Evolutionary conservation across 306 rosid genomes (phyloP), one percentile per base, ranked within the genome.

Genomic region (Clitoria ternatea): DNA sequence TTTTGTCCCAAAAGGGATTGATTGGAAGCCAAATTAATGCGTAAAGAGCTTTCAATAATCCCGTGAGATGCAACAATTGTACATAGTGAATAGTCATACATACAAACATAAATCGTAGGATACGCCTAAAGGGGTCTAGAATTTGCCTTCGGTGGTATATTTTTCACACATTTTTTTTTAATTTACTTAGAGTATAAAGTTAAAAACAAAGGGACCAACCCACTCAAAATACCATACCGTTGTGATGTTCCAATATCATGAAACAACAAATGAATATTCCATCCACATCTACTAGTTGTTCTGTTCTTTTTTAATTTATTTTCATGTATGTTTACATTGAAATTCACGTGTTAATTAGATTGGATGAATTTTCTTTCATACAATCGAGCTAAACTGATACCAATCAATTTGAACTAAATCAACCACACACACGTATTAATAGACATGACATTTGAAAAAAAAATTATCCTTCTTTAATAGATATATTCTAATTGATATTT

Each of bases 11-110:
- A n/a, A n/a, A n/a, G n/a, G n/a, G n/a, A n/a, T n/a, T n/a, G n/a
- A 47, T 13, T 73, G 66, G 85, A 61, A 75, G 37, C 67, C 30
- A 71, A 67, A n/a, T n/a, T n/a, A n/a, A 71, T 13, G 83, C 68
- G 70, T 74, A 60, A 63, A 81, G 84, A n/a, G 73, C 72, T 61
- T 74, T 49, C 33, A 9, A 50, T 23, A 35, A 50, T 77, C 70
- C 24, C 15, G 2, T 4, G 37, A 72, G 7, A 2, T 37, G 63
- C 23, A 57, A 44, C 64, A 39, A 1, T 45, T 69, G 70, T 68
- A 60, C 55, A 65, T 62, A 64, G 45, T 14, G 3, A 6, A 50
- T 26, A 50, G 18, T 24, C 60, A 52, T n/a, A 67, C 3, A 59
- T 44, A 29, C 43, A 66, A 57, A 66, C 47, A 55, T 14, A 26